Evolutionary conservation across 345 rosid species (phyloP), one percentile per base, ranked within the genome.

Genomic region (Dipteronia sinensis): DNA sequence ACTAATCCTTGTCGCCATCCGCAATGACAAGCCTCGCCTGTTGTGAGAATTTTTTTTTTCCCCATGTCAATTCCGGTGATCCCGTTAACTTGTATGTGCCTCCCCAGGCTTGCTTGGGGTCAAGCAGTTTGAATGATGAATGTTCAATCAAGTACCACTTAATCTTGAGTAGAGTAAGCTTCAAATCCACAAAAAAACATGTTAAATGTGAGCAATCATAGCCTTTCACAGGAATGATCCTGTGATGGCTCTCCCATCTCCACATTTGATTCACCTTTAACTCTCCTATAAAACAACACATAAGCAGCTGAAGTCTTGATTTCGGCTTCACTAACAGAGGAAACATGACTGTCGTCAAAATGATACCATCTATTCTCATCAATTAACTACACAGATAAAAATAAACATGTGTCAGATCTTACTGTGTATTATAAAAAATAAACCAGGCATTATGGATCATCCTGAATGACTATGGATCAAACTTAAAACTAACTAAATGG

Each of bases 341-440:
- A 83, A 65, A 95, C 98, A 56, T 82, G 90, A 68, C 91, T 87
- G 67, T 95, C 99, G 3, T 95, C 98, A 10, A 93, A 95, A 74
- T 86, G 88, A 85, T 95, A 95, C 99, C 99, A 95, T 83, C 88
- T 91, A 80, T 89, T 86, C 79, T 93, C 98, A 67, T 93, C 97
- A 76, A 92, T 82, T 89, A 92, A 84, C 99, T 95, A 89, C 87
- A 85, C 2, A 23, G 29, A 66, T 70, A 3, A 34, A 27, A 25
- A 12, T 16, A 55, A 53, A n/a, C 20, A n/a, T n/a, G 63, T 10
- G 67, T 73, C 0, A 68, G 44, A 16, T n/a, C 66, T 29, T 44
- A n/a, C 7, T 4, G 20, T 46, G 77, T 29, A 16, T 1, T 11
- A 38, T 61, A 61, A n/a, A 0, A 46, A 42, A 20, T 34, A 55